These are phyloP conservation scores for Tetrahymena borealis DNA, from an alignment of 73 alveolate genomes.

Conservation along the genomic window DNA sequence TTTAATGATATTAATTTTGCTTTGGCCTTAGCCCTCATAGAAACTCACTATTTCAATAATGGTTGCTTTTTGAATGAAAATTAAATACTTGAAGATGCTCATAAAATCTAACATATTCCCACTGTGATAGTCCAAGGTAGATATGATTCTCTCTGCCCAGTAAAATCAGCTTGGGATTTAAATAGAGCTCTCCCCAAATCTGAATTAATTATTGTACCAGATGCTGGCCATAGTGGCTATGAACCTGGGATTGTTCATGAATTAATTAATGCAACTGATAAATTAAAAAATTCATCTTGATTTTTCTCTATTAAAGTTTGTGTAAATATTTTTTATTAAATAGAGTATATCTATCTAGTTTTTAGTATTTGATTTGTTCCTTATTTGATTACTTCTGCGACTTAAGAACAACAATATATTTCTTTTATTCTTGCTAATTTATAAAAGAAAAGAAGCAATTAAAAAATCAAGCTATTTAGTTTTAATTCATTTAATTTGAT, in stretches of 20 bases:
- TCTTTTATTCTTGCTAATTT: no score
- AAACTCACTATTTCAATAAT: slow-evolving; percentile 10
- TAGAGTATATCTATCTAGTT: no score
- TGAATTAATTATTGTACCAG: slow-evolving; percentile 6
- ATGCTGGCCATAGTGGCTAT: slow-evolving; percentile 6
- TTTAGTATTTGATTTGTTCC: no score
- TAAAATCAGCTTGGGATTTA: slow-evolving; percentile 25
- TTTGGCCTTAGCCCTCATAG: slow-evolving; percentile 1
- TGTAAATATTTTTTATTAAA: no score
- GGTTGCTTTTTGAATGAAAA: slow-evolving; percentile 7
- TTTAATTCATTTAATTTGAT: no score
- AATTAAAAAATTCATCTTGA: slow-evolving; percentile 7
- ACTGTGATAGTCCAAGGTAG: slow-evolving; percentile 18
- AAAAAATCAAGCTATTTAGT: no score
- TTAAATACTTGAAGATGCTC: slow-evolving; percentile 5
- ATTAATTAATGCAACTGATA: slow-evolving; percentile 1
- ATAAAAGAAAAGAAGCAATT: no score
- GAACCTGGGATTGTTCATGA: slow-evolving; percentile 10
- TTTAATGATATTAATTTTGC: neutral
- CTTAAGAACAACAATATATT: no score
- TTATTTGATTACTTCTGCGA: no score
- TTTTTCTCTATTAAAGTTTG: no score
- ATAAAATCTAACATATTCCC: slow-evolving; percentile 11
- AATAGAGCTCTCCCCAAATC: neutral
- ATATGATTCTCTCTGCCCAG: slow-evolving; percentile 14